Conservation (phyloP, 345 rosid species). For the Rubroshorea leprosula region DNA sequence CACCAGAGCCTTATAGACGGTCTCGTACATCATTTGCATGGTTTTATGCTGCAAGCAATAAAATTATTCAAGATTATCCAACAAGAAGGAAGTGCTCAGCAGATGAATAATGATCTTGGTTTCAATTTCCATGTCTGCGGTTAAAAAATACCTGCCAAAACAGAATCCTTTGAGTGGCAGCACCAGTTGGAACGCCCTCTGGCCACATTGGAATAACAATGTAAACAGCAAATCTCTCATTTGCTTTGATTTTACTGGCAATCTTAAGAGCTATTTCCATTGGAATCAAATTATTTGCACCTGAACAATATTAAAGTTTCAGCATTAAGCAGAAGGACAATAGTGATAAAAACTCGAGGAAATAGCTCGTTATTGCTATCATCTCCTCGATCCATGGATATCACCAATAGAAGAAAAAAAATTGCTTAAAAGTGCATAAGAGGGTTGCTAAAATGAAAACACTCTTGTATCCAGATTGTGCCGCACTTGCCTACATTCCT, state of each 20-base stretch:
- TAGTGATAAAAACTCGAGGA: no score
- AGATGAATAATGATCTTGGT: background rate
- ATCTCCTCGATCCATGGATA: no score
- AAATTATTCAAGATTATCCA: background rate
- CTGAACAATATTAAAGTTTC: no score
- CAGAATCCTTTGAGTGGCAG: slow-evolving; percentile 85
- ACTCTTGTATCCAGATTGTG: no score
- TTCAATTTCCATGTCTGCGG: slow-evolving; percentile 10
- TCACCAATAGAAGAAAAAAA: no score
- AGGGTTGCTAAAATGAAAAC: no score
- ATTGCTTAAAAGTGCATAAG: no score
- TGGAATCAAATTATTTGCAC: slow-evolving; percentile 90
- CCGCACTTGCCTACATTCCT: no score
- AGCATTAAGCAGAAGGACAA: no score
- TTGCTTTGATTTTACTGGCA: slow-evolving; percentile 76
- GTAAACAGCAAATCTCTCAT: slow-evolving; percentile 89
- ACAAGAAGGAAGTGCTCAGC: background rate
- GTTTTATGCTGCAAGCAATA: slow-evolving; percentile 70
- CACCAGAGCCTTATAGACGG: slow-evolving; percentile 73
- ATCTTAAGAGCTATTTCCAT: slow-evolving; percentile 97
- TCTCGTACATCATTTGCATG: slow-evolving; percentile 98
- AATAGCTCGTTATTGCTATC: no score
- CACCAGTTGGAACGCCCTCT: slow-evolving; percentile 87
- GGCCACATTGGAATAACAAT: slow-evolving; percentile 97
- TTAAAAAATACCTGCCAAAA: slow-evolving; percentile 78